Evolutionary conservation across 805 yeast species (phyloP), one percentile per base, ranked within the genome.

Genomic region (Saturnispora galanensis): DNA sequence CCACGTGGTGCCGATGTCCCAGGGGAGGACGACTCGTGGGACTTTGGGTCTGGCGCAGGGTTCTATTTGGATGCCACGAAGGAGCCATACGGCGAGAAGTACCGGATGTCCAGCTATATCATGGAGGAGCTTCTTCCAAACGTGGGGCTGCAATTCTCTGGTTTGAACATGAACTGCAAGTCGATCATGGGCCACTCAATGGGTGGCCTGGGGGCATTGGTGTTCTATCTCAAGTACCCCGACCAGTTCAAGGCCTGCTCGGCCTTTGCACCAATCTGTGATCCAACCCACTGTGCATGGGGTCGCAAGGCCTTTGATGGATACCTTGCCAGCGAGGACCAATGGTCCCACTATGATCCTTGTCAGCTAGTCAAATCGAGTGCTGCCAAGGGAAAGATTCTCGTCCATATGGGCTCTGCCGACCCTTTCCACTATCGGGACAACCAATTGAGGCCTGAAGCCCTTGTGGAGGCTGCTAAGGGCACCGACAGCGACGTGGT

Each of bases 191-290:
- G 98, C 37, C 97, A 93, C 63, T 93, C 98, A 1, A 93, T 93
- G 97, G 98, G 98, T 41, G 98, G 98, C 1, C 86, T 76, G 60
- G 98, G 97, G 46, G 95, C 98, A 0, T 64, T 90, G 48, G 67
- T 82, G 48, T 73, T 76, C 12, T 74, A 70, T 52, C 65, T 90
- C 48, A 75, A 71, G 50, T 77, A 83, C 60, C 85, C 89, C 1
- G 81, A 79, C 1, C 69, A 68, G 55, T 90, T 83, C 69, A 76
- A 76, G 59, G 79, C 93, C 1, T 89, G 84, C 35, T 76, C 86
- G 47, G 97, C 96, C 0, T 90, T 90, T 66, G 76, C 97, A 0
- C 97, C 98, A 43, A 85, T 93, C 52, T 66, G 77, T 21, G 84
- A 88, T 64, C 97, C 97, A 6, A 64, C 72, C 44, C 67, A 69